Percentiles rank a stretch among this genome's conserved stretches.
These are phyloP conservation scores for Leccinum incarnatum DNA, from an alignment of 768 basidiomycete species.

Conservation along the genomic window DNA sequence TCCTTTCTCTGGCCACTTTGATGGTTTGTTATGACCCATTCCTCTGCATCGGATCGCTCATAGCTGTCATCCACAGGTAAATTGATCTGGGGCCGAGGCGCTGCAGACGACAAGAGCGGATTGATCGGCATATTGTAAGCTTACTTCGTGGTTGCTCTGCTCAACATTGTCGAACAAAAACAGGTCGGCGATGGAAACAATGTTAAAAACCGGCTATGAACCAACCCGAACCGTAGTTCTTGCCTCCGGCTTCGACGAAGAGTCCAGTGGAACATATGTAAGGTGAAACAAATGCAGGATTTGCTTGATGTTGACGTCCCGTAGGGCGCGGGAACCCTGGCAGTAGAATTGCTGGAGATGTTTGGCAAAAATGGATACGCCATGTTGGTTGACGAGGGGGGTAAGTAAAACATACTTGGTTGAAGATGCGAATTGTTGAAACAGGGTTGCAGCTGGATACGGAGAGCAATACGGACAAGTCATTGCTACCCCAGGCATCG, in stretches of 20 bases:
- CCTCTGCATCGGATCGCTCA: not conserved
- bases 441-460: conserved; percentile 43
- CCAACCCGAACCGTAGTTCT: conserved; percentile 63
- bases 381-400: conserved; percentile 86
- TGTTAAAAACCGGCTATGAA: conserved; percentile 59
- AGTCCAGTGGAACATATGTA: conserved; percentile 53
- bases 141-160: not conserved
- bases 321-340: conserved; percentile 56
- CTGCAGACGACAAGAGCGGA: conserved; percentile 62
- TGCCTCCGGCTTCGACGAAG: conserved; percentile 77
- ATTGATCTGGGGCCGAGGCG: conserved; percentile 50
- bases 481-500: conserved; percentile 61
- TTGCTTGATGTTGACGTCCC: not conserved
- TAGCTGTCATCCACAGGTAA: conserved; percentile 23
- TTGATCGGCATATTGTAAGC: conserved; percentile 61
- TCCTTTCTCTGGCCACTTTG: conserved; percentile 62
- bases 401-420: conserved; percentile 36
- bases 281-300: not conserved
- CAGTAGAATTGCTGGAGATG: conserved; percentile 45
- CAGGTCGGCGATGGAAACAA: conserved; percentile 58
- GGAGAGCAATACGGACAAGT: conserved; percentile 48
- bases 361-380: conserved; percentile 76
- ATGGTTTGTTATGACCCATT: conserved; percentile 35
- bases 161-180: not conserved
- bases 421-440: not conserved